Percentiles rank a stretch among this genome's conserved stretches.
Conservation (phyloP, 2,329 filamentous ascomycete species). For the Venturia aucupariae region DNA sequence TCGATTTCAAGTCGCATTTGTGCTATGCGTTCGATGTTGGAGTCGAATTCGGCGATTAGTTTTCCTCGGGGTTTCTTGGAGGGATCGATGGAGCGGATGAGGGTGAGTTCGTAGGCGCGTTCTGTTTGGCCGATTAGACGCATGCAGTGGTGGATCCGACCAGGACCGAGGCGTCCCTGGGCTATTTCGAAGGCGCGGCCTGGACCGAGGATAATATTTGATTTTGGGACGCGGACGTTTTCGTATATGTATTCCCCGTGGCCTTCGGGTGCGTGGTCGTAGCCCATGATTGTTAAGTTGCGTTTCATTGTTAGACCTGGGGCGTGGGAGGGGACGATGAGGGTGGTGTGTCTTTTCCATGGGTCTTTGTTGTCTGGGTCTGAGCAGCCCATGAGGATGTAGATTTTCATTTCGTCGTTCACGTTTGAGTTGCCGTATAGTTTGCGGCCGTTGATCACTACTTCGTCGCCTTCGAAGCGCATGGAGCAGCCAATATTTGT, state of each 20-base stretch:
- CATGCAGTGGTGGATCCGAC: slow-evolving; percentile 37
- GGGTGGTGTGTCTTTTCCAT: slow-evolving; percentile 32
- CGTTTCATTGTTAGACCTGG: slow-evolving; percentile 31
- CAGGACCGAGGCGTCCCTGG: slow-evolving; percentile 33
- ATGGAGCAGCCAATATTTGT: slow-evolving; percentile 36
- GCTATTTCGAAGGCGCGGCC: slow-evolving; percentile 36
- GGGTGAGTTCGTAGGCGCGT: slow-evolving; percentile 33
- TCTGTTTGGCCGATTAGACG: slow-evolving; percentile 35
- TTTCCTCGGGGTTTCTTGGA: slow-evolving; percentile 32
- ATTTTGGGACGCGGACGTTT: slow-evolving; percentile 31
- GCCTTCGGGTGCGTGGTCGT: slow-evolving; percentile 35
- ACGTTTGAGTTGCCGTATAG: slow-evolving; percentile 33
- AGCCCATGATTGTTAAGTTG: slow-evolving; percentile 34
- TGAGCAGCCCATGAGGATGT: slow-evolving; percentile 31
- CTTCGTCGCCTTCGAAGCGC: slow-evolving; percentile 27
- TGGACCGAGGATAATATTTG: slow-evolving; percentile 34
- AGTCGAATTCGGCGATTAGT: slow-evolving; percentile 33
- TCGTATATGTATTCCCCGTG: slow-evolving; percentile 36
- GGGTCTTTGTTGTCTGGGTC: slow-evolving; percentile 31
- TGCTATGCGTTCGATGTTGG: slow-evolving; percentile 33
- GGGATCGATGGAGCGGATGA: slow-evolving; percentile 30
- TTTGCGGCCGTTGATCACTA: slow-evolving; percentile 35
- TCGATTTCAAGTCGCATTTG: slow-evolving; percentile 35
- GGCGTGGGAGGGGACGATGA: slow-evolving; percentile 31
- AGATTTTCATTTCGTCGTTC: slow-evolving; percentile 29